phyloP scores from a whole-genome alignment of 2,329 filamentous ascomycete genomes.

The Teratosphaeria viscida region DNA sequence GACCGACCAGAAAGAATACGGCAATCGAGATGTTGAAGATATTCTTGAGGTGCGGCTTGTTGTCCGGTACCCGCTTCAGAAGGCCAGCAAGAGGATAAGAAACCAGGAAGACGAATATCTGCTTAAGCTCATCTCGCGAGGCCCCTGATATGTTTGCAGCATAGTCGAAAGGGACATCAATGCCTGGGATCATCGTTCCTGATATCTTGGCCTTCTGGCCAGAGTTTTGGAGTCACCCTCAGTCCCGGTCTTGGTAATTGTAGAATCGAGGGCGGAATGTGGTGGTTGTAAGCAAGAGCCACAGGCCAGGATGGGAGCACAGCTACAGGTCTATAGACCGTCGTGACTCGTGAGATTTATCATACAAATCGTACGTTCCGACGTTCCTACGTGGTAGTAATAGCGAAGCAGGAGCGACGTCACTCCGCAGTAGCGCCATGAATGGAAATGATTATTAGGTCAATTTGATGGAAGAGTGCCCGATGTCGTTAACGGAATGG shows the following conservation, averaged over 20 bases:
- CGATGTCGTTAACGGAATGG: no score
- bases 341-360: background rate
- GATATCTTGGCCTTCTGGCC: background rate
- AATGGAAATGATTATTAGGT: background rate
- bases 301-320: background rate
- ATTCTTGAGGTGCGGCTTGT: constrained; percentile 76
- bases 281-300: background rate
- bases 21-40: constrained; percentile 70
- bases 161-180: constrained; percentile 41
- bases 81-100: constrained; percentile 86
- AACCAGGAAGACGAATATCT: constrained; percentile 78
- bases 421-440: background rate
- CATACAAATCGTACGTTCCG: background rate
- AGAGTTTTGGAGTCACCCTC: background rate
- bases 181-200: constrained; percentile 5
- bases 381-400: background rate
- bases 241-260: background rate
- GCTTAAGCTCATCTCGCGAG: constrained; percentile 66
- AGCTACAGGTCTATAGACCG: background rate
- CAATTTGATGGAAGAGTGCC: background rate
- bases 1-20: constrained; percentile 82
- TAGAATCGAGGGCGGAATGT: background rate
- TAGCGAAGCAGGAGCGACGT: background rate
- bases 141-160: constrained; percentile 48
- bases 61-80: constrained; percentile 82